phyloP scores from a whole-genome alignment of 2,329 filamentous ascomycete genomes.

The Claviceps fusiformis region DNA sequence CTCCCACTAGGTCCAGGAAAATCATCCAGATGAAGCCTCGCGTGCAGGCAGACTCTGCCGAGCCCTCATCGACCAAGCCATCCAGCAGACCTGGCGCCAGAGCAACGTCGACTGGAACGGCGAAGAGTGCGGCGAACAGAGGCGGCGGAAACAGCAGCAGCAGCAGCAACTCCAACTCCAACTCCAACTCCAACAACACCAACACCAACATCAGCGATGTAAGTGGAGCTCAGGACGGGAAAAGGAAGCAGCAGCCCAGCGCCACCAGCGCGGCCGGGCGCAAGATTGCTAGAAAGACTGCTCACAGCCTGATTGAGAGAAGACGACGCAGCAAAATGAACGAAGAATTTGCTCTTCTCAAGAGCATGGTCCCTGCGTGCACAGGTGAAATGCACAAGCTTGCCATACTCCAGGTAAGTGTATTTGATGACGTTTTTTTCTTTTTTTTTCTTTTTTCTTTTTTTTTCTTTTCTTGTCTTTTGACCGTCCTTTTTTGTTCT shows the following conservation, averaged over 20 bases:
- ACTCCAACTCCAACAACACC: no score
- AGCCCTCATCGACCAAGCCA: constrained; percentile 13
- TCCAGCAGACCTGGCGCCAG: constrained; percentile 12
- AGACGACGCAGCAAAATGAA: constrained; percentile 94
- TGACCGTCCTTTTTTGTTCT: not conserved
- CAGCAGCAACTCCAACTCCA: no score
- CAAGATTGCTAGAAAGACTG: constrained; percentile 91
- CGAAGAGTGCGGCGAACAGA: constrained; percentile 9
- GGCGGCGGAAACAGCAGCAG: no score
- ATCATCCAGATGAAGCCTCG: constrained; percentile 95
- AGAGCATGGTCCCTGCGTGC: constrained; percentile 91
- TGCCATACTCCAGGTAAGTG: constrained; percentile 73
- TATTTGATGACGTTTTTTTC: no score
- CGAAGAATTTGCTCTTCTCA: constrained; percentile 87
- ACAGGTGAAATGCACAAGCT: constrained; percentile 97
- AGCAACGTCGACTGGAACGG: constrained; percentile 6
- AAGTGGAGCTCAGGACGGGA: constrained; percentile 25
- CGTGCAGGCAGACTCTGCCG: constrained; percentile 24
- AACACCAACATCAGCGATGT: not conserved
- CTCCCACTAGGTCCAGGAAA: constrained; percentile 81
- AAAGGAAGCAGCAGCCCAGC: constrained; percentile 72
- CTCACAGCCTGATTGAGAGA: constrained; percentile 88
- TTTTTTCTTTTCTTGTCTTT: no score
- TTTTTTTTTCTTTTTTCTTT: no score
- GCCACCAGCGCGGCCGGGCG: constrained; percentile 73